Evolutionary conservation across 2,329 filamentous ascomycete genomes (phyloP).

Genomic region (Phoma herbarum): DNA sequence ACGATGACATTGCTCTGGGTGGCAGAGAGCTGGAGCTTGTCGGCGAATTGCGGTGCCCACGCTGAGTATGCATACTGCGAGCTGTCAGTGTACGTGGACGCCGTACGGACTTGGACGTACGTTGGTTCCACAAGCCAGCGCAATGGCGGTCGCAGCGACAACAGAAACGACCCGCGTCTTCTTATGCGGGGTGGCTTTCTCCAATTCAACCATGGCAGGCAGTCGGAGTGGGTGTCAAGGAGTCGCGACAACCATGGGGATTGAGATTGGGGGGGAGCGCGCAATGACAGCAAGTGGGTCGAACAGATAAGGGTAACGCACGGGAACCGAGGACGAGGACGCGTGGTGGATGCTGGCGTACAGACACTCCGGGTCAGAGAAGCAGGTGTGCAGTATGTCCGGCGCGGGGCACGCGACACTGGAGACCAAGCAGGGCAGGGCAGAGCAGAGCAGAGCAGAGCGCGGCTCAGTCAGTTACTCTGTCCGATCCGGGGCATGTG

Average conservation of each 20-base stretch:
- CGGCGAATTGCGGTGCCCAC: constrained; percentile 95
- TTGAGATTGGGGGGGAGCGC: constrained; percentile 20
- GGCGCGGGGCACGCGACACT: too few relatives aligned
- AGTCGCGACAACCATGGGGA: constrained; percentile 17
- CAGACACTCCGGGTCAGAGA: not conserved
- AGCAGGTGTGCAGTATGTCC: not conserved
- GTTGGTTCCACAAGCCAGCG: constrained; percentile 92
- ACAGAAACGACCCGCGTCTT: constrained; percentile 81
- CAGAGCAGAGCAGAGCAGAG: too few relatives aligned
- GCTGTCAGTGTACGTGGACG: constrained; percentile 35
- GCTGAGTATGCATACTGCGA: constrained; percentile 94
- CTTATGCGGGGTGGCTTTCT: constrained; percentile 57
- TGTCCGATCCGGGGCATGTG: too few relatives aligned
- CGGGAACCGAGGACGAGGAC: constrained; percentile 13
- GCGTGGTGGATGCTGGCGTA: not conserved
- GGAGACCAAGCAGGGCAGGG: too few relatives aligned
- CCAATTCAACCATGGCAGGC: constrained; percentile 36
- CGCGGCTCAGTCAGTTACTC: too few relatives aligned
- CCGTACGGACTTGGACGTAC: constrained; percentile 60
- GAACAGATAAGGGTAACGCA: constrained; percentile 22
- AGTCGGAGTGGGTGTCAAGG: constrained; percentile 26
- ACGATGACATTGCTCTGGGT: constrained; percentile 93
- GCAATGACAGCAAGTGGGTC: constrained; percentile 24
- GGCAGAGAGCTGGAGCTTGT: constrained; percentile 84
- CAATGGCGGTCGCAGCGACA: constrained; percentile 82